Base-by-base conservation (phyloP, 352 stramenopile species). In the Phytophthora sp. region DNA sequence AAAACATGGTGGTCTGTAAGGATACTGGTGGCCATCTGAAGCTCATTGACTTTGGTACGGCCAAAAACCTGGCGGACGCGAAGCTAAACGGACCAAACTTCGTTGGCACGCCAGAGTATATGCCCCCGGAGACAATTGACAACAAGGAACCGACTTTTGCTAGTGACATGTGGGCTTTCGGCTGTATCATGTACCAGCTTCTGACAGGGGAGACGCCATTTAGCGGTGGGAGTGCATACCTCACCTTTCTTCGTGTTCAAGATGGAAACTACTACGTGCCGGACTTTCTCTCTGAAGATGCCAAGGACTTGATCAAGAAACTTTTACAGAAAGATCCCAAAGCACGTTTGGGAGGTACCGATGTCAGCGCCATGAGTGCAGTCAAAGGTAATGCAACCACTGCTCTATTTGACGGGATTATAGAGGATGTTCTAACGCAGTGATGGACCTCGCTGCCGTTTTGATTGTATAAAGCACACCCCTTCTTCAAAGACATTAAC, bases 1-100 rank as follows among this genome's bases (percentile, higher is more conserved):
- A 99, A 65, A 99, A 99, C 71, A 95, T 99, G 72, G 84, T 99
- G 38, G 83, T 98, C 3, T 77, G 61, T 20, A 73, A 76, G 20
- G 53, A 64, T 21, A 42, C 60, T 1, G 79, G 88, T 47, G 78
- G 74, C 4, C 88, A 96, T 44, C 18, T 94, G 18, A 80, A 85
- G 20, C 67, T 96, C 18, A 89, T 96, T 35, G 88, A 96, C 55
- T 96, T 96, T 58, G 88, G 88, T 0, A 96, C 88, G 6, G 83
- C 88, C 29, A 96, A 96, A 31, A 86, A 93, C 42, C 29, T 94
- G 11, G 58, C 38, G 0, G 74, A 92, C 35, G 58, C 66, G 27
- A 27, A 80, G 6, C 78, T 94, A 0, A 91, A 94, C 55, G 86
- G 88, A 30, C 86, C 88, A 8, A 94, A 94, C 63, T 96, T 96